Conservation (phyloP, 164 flowering plant species). For the Magnolia changhungtana region DNA sequence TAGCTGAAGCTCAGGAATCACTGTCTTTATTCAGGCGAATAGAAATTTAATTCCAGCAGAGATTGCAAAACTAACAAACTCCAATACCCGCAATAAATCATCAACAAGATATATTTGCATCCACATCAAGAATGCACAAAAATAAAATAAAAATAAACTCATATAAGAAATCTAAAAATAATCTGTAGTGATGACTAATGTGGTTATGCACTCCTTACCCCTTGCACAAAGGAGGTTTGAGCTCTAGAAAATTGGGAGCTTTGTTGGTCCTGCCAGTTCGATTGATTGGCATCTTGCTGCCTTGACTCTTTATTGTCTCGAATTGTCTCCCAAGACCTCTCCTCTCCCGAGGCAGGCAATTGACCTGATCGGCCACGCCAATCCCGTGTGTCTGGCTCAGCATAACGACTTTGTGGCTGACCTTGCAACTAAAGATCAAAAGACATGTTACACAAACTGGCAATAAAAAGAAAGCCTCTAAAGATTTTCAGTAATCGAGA, state of each 20-base stretch:
- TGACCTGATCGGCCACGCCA: conserved; percentile 76
- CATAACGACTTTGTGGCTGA: conserved; percentile 61
- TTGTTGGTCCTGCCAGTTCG: conserved; percentile 57
- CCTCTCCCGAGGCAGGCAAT: conserved; percentile 54
- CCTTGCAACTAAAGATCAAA: conserved; percentile 30
- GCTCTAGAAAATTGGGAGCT: conserved; percentile 51
- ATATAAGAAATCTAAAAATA: background rate
- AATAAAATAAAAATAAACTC: background rate
- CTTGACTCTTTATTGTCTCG: conserved; percentile 59
- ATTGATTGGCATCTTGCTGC: conserved; percentile 50
- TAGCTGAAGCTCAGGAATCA: too few species aligned
- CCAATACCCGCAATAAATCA: background rate
- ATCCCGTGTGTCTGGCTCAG: conserved; percentile 86
- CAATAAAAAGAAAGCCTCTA: too few species aligned
- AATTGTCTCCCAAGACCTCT: conserved; percentile 62
- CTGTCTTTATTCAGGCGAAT: background rate
- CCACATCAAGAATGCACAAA: background rate
- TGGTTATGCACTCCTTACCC: conserved; percentile 34
- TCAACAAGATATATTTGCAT: background rate
- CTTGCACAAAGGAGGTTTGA: conserved; percentile 56
- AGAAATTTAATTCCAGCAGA: background rate
- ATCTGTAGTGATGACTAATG: background rate
- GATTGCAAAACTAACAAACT: background rate
- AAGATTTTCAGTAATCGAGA: background rate
- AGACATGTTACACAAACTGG: background rate